phyloP scores from a whole-genome alignment of 306 rosid species.

The Begonia peltatifolia region DNA sequence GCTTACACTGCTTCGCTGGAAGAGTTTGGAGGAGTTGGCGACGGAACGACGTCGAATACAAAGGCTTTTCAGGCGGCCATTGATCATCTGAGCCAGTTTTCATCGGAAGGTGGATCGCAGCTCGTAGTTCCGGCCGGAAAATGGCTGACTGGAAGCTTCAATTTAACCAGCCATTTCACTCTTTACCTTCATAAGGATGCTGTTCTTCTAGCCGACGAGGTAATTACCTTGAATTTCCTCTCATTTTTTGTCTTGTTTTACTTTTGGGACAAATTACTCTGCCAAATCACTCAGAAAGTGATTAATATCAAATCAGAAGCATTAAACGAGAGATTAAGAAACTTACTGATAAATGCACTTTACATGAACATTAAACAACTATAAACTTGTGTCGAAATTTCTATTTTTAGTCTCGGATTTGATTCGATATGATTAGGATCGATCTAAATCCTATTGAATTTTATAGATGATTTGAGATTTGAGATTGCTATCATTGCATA shows the following conservation, averaged over 20 bases:
- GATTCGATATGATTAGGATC: no score
- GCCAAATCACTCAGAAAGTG: no score
- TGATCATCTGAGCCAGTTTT: constrained; percentile 28
- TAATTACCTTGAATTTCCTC: constrained; percentile 1
- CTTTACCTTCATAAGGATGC: constrained; percentile 47
- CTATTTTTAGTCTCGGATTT: no score
- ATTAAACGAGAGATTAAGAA: not conserved
- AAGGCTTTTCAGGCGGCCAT: constrained; percentile 54
- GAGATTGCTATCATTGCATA: no score
- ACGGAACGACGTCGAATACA: constrained; percentile 58
- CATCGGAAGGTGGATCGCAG: constrained; percentile 43
- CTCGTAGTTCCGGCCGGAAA: constrained; percentile 67
- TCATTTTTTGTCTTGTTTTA: no score
- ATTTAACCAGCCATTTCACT: constrained; percentile 55
- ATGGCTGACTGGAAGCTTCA: constrained; percentile 83
- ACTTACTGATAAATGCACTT: not conserved
- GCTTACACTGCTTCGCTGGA: constrained; percentile 45
- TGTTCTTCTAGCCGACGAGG: constrained; percentile 72
- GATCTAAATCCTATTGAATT: not conserved
- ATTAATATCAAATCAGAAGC: no score
- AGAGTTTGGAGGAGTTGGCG: constrained; percentile 78
- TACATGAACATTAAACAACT: not conserved
- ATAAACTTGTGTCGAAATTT: no score
- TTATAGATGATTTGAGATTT: not conserved
- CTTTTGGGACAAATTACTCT: no score